phyloP scores from a whole-genome alignment of 345 rosid species.

The Pugionium cornutum region DNA sequence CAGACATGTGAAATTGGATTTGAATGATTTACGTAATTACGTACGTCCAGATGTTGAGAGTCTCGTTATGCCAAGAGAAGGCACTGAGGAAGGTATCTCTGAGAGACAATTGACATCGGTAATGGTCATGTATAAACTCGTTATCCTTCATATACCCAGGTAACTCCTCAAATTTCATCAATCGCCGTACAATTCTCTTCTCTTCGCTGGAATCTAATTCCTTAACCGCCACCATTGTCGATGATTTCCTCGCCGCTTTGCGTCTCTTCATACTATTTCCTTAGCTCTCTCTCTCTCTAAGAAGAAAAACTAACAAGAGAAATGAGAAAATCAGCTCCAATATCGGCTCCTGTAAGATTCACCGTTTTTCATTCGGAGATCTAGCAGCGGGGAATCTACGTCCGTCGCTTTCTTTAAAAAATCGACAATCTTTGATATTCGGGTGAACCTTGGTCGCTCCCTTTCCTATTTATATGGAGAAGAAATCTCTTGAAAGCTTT shows the following conservation, averaged over 20 bases:
- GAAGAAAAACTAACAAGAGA: no score
- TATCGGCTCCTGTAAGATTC: not conserved
- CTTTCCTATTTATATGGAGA: conserved; percentile 18
- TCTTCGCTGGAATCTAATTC: conserved; percentile 14
- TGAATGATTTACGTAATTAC: conserved; percentile 37
- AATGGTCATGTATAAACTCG: conserved; percentile 78
- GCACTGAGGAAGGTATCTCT: conserved; percentile 67
- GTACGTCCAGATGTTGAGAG: conserved; percentile 90
- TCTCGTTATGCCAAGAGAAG: conserved; percentile 91
- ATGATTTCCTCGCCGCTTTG: conserved; percentile 21
- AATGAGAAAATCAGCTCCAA: not conserved
- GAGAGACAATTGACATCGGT: conserved; percentile 88
- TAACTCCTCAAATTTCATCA: conserved; percentile 67
- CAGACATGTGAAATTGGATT: not conserved
- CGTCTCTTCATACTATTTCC: conserved; percentile 27
- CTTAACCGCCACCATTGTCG: conserved; percentile 18
- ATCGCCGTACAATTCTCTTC: conserved; percentile 40
- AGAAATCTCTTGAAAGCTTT: conserved; percentile 3
- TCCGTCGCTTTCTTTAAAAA: conserved; percentile 13
- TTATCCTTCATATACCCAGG: conserved; percentile 84
- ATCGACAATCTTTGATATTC: not conserved
- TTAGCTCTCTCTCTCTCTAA: no score
- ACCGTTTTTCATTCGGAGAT: no score
- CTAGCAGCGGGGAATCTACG: conserved; percentile 19
- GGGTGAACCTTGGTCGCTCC: conserved; percentile 11